A percentile compares a stretch with the other conserved stretches of the same genome.
These are phyloP conservation scores for Adansonia gregorii DNA, from an alignment of 441 rosid species.

Conservation along the genomic window DNA sequence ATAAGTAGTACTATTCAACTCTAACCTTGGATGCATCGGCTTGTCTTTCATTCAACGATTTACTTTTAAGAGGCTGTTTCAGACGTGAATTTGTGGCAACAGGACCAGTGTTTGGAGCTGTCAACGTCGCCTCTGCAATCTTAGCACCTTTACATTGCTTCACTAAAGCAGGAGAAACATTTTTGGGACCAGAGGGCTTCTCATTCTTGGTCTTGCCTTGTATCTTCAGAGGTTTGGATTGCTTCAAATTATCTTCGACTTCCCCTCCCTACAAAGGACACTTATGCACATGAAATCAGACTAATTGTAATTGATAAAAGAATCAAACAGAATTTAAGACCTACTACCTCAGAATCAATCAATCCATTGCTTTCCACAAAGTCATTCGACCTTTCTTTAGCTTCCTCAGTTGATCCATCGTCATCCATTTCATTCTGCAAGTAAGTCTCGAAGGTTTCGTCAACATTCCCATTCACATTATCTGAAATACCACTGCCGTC, in stretches of 20 bases:
- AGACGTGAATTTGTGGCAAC: constrained; percentile 40
- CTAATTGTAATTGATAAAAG: constrained; percentile 2
- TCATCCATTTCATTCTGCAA: constrained; percentile 1
- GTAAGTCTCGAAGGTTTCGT: not conserved
- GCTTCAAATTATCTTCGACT: constrained; percentile 24
- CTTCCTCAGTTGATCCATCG: constrained; percentile 11
- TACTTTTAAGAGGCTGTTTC: constrained; percentile 57
- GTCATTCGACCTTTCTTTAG: not conserved
- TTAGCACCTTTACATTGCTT: constrained; percentile 41
- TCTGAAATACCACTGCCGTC: not conserved
- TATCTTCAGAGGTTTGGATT: constrained; percentile 46
- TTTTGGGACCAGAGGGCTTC: constrained; percentile 50
- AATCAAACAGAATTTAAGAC: constrained; percentile 15
- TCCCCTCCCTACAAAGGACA: constrained; percentile 35
- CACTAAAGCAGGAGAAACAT: constrained; percentile 40
- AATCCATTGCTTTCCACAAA: constrained; percentile 1
- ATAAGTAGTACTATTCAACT: constrained; percentile 10
- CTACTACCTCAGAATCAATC: constrained; percentile 17
- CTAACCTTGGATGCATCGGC: constrained; percentile 56
- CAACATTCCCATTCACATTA: constrained; percentile 3
- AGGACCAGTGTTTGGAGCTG: constrained; percentile 62
- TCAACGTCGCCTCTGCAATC: constrained; percentile 37
- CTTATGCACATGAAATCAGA: constrained; percentile 20
- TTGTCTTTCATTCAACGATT: constrained; percentile 52
- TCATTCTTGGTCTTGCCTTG: constrained; percentile 55